Evolutionary conservation across 345 rosid species (phyloP).

Genomic region (Boechera retrofracta): DNA sequence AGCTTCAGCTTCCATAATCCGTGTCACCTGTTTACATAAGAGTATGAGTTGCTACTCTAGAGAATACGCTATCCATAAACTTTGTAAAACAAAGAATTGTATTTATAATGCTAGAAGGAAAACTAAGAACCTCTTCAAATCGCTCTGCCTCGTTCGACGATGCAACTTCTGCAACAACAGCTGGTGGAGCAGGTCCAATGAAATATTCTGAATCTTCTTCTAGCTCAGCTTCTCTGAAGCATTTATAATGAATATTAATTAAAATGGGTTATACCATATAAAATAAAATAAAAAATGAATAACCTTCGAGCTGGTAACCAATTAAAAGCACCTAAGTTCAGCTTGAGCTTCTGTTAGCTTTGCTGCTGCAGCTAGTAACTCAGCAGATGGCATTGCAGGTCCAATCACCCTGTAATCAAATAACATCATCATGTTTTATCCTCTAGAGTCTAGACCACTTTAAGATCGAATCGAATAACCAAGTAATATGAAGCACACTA

Average conservation of each 20-base stretch:
- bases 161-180: conserved; percentile 89
- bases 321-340: conserved; percentile 65
- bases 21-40: conserved; percentile 64
- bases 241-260: conserved; percentile 13
- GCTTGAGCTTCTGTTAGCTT: conserved; percentile 93
- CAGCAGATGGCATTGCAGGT: conserved; percentile 95
- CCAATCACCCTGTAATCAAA: conserved; percentile 73
- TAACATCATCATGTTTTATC: conserved; percentile 20
- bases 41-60: conserved; percentile 19
- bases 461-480: neutral
- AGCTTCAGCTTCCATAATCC: conserved; percentile 78
- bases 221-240: conserved; percentile 76
- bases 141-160: conserved; percentile 94
- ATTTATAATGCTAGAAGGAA: conserved; percentile 5
- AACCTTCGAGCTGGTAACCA: neutral
- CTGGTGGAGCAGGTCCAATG: conserved; percentile 91
- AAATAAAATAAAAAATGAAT: neutral
- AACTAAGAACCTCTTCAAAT: conserved; percentile 77
- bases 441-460: neutral
- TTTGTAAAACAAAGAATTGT: neutral
- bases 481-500: conserved; percentile 9
- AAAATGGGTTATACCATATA: neutral
- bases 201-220: conserved; percentile 81
- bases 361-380: conserved; percentile 92
- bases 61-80: neutral